Evolutionary conservation across 2,329 filamentous ascomycete genomes (phyloP), one percentile per base, ranked within the genome.

Genomic region (Fonsecaea monophora): DNA sequence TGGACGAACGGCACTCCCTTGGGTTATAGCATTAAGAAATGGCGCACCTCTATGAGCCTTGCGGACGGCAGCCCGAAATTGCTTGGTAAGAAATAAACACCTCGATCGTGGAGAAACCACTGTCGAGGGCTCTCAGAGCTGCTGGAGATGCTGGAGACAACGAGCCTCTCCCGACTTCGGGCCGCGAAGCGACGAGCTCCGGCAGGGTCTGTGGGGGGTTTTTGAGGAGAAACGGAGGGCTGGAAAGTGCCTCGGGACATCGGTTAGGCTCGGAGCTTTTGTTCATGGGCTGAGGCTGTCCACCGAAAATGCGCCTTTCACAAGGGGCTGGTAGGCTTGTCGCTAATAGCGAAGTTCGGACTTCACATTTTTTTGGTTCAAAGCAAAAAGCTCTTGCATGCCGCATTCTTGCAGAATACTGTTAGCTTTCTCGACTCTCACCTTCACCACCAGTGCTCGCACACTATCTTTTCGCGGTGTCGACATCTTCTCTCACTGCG

Each of bases 11-110:
- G 45, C 38, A n/a, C 25, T 21, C 45, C 1, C n/a, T 18, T 53
- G 59, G 5, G 18, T 53, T 61, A 40, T 54, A 61, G 34, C 48
- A 61, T 42, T 50, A 25, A 25, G 18, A 53, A 61, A 34, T 30
- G 12, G 25, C n/a, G 45, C 32, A 35, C 40, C 48, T 48, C 45
- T 38, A 48, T 38, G 15, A 35, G 12, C 15, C 42, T 25, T 9
- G 45, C 59, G 53, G 58, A 55, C 25, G 56, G 15, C n/a, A 65
- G 45, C 57, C 45, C 57, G 42, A 55, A 55, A 34, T 21, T 57
- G 66, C 54, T 68, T 65, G 62, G 58, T 65, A 45, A 65, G 53
- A 21, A 56, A 53, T 25, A n/a, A 34, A 34, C 15, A 8, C 21
- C 10, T 15, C 7, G 15, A 30, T 15, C 45, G 32, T 15, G 18